Evolutionary conservation across 192 early-diverging fungal species (phyloP).

Genomic region (Entomortierella beljakovae): DNA sequence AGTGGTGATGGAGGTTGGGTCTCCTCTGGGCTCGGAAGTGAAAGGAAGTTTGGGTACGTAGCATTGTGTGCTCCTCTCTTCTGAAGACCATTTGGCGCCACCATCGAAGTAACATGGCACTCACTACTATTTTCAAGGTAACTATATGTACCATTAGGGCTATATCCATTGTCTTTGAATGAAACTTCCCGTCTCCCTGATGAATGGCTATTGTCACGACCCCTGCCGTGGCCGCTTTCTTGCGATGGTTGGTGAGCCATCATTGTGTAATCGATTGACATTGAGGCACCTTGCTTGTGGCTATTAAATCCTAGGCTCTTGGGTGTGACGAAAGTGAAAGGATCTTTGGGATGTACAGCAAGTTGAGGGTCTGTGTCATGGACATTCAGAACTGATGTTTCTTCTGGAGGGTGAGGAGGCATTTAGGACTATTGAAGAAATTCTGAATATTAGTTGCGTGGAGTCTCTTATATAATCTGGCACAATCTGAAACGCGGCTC

Average conservation of each 20-base stretch:
- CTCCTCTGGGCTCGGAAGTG: not conserved
- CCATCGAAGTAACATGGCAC: not conserved
- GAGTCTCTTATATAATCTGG: too few relatives aligned
- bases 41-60: not conserved
- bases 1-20: slow-evolving; percentile 2
- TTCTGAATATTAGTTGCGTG: too few relatives aligned
- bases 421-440: too few relatives aligned
- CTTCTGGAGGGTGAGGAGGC: slow-evolving; percentile 36
- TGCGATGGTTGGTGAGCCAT: slow-evolving; percentile 6
- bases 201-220: not conserved
- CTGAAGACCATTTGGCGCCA: not conserved
- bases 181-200: too few relatives aligned
- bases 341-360: slow-evolving; percentile 27
- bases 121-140: not conserved
- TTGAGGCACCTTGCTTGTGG: not conserved
- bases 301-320: not conserved
- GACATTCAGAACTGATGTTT: slow-evolving; percentile 22
- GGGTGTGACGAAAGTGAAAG: slow-evolving; percentile 3
- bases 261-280: not conserved
- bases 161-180: too few relatives aligned
- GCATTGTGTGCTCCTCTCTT: not conserved
- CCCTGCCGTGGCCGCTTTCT: not conserved
- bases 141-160: not conserved
- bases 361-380: slow-evolving; percentile 19
- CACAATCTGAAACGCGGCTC: too few relatives aligned